Evolutionary conservation across 2,329 filamentous ascomycete genomes (phyloP).

Genomic region (Fusarium nanum): DNA sequence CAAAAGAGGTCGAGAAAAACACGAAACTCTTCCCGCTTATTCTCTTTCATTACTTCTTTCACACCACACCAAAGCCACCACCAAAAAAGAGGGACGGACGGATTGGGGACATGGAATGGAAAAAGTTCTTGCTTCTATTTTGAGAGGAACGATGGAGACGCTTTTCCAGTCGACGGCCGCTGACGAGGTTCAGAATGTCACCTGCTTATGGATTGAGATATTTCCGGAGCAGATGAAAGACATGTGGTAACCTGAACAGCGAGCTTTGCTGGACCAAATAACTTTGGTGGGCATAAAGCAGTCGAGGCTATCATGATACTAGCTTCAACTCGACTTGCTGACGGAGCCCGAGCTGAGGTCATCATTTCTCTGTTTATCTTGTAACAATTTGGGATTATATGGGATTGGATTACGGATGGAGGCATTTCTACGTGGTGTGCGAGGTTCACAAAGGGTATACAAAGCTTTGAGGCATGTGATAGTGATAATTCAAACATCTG

Average conservation of each 20-base stretch:
- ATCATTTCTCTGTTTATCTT: constrained; percentile 31
- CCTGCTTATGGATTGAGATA: constrained; percentile 42
- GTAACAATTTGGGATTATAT: constrained; percentile 41
- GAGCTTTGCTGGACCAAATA: constrained; percentile 40
- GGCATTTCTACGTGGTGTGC: constrained; percentile 27
- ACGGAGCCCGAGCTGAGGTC: constrained; percentile 33
- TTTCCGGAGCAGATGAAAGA: constrained; percentile 37
- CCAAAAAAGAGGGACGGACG: constrained; percentile 32
- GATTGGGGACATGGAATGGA: constrained; percentile 29
- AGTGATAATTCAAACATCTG: constrained; percentile 28
- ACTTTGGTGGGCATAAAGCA: constrained; percentile 35
- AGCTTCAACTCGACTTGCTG: constrained; percentile 26
- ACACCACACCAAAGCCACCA: constrained; percentile 37
- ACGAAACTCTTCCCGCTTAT: constrained; percentile 30
- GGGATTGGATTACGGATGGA: constrained; percentile 24
- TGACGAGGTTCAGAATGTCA: constrained; percentile 33
- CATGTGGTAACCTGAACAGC: constrained; percentile 19
- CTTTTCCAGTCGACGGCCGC: constrained; percentile 38
- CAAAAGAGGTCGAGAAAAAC: constrained; percentile 27
- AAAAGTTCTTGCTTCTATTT: constrained; percentile 43
- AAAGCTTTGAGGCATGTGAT: constrained; percentile 27
- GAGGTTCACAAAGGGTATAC: constrained; percentile 22
- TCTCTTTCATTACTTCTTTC: constrained; percentile 23
- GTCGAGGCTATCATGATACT: constrained; percentile 32
- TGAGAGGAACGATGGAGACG: constrained; percentile 30